Evolutionary conservation across 2,329 filamentous ascomycete species (phyloP), one percentile per base, ranked within the genome.

Genomic region (Sporothrix luriei): DNA sequence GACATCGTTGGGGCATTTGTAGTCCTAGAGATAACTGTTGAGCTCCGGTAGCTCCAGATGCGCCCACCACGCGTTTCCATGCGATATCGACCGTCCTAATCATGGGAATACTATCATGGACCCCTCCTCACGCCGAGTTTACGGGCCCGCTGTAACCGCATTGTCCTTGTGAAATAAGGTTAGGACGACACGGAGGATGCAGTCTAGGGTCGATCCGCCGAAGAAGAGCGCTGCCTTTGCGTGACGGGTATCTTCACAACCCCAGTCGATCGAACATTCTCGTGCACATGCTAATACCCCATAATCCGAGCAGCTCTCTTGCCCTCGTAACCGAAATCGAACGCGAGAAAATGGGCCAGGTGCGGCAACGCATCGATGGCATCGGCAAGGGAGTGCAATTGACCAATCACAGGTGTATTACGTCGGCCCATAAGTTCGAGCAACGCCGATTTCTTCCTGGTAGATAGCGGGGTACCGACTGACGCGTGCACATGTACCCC

Each of bases 311-410:
- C 51, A 46, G 48, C 24, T 51, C 1, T 33, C 7, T 16, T 48
- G 48, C 52, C 43, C 26, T 65, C 33, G 48, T 54, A 69, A 21
- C 68, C 68, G 68, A 70, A 54, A 62, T 67, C 62, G 38, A 67
- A 19, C 46, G 29, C 68, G 64, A 55, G 49, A 61, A 38, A 70
- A 55, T 38, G 40, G 33, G 55, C 55, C 29, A 66, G 68, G 54
- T 54, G 55, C 54, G 64, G 64, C 26, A 68, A 67, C 33, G 46
- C 52, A 43, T 26, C 29, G n/a, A 33, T n/a, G 13, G 46, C 68
- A 46, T 69, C 62, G 62, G 62, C 62, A 66, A 66, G 10, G 33
- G 19, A 68, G 24, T 19, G 48, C 69, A 21, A 70, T 70, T 70
- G 65, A 49, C 69, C 69, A 70, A 70, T 70, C 55, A 68, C 14